These are phyloP conservation scores for Phytophthora megakarya DNA, from an alignment of 352 stramenopile genomes.

Conservation along the genomic window DNA sequence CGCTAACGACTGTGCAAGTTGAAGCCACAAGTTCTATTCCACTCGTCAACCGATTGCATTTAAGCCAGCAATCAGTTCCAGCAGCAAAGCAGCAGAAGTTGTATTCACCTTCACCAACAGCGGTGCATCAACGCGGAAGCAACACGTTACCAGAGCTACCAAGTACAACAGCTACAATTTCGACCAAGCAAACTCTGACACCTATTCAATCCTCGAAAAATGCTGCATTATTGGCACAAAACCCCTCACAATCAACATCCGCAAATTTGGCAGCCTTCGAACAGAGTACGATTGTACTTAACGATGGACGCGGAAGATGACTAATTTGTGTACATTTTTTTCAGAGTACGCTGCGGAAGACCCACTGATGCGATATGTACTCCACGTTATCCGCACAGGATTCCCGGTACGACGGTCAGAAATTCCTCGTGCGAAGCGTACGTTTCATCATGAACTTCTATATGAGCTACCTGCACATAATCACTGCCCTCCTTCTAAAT, in stretches of 20 bases:
- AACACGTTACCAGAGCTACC: not conserved
- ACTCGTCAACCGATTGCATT: conserved; percentile 22
- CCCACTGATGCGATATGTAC: conserved; percentile 46
- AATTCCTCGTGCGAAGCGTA: conserved; percentile 45
- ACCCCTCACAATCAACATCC: not conserved
- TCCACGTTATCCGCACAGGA: conserved; percentile 46
- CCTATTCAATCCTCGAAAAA: not conserved
- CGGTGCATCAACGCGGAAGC: not conserved
- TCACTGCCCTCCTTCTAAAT: not conserved
- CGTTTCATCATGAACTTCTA: not conserved
- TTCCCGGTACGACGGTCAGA: conserved; percentile 35
- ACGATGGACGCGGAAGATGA: not conserved
- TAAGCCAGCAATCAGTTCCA: conserved; percentile 28
- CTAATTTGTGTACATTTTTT: not conserved
- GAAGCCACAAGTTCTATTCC: not conserved
- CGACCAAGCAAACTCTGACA: conserved; percentile 2
- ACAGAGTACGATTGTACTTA: conserved; percentile 21
- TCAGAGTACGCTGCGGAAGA: conserved; percentile 57
- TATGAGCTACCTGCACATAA: conserved; percentile 1
- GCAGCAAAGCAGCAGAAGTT: conserved; percentile 18
- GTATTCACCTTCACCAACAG: conserved; percentile 13
- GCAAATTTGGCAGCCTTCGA: conserved; percentile 16
- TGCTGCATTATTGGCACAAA: not conserved
- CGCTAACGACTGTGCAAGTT: not conserved
- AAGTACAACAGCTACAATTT: not conserved